phyloP scores from a whole-genome alignment of 225 moss, liverwort and hornwort species.

The Sphagnum contortum region DNA sequence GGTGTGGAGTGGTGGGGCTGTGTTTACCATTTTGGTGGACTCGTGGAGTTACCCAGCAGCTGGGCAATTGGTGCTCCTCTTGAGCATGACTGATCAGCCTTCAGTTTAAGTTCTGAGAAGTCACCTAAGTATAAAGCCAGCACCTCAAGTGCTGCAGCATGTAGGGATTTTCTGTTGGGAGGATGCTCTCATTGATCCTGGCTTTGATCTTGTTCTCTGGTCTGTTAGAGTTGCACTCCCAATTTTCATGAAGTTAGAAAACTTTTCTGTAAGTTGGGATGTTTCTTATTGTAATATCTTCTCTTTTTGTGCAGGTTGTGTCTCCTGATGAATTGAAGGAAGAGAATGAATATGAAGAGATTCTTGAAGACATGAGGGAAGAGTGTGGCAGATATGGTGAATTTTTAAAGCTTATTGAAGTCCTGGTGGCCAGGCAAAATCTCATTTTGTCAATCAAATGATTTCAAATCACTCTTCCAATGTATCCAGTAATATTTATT shows the following conservation, averaged over 20 bases:
- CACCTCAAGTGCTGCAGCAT: too few species aligned
- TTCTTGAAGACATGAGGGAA: conserved; percentile 91
- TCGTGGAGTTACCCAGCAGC: too few species aligned
- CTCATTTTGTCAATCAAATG: neutral
- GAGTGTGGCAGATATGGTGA: conserved; percentile 94
- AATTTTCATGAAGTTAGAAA: neutral
- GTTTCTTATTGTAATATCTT: neutral
- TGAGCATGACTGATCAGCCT: neutral
- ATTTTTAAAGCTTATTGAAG: neutral
- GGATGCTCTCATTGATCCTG: neutral
- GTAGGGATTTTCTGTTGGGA: neutral
- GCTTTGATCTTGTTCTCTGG: neutral
- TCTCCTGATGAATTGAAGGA: conserved; percentile 82
- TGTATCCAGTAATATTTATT: too few species aligned
- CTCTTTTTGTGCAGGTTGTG: conserved; percentile 45
- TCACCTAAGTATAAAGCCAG: neutral
- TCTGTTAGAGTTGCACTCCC: neutral
- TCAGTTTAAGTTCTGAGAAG: neutral
- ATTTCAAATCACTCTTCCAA: neutral
- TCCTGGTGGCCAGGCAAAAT: neutral
- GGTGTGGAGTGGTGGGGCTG: neutral
- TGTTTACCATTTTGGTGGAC: too few species aligned
- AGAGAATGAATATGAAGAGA: conserved; percentile 76
- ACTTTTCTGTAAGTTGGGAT: neutral
- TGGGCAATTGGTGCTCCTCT: too few species aligned